Conservation (phyloP, 805 yeast species). For the Metschnikowia similis region DNA sequence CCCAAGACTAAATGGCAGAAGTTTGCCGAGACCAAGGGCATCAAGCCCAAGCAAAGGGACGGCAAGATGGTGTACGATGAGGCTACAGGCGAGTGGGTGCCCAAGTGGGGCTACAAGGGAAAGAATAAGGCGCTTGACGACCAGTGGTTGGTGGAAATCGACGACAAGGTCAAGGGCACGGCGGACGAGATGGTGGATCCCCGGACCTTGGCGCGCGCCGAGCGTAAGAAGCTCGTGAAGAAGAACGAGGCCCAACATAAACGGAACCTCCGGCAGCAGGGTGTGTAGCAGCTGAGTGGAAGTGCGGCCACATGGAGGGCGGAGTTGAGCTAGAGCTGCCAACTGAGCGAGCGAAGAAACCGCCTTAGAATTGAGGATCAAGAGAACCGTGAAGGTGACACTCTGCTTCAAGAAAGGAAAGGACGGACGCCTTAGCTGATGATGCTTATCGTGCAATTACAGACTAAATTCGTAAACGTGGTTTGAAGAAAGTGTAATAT, state of each 20-base stretch:
- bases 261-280: slow-evolving; percentile 55
- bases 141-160: slow-evolving; percentile 96
- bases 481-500: no score
- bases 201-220: slow-evolving; percentile 72
- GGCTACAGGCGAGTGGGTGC: slow-evolving; percentile 89
- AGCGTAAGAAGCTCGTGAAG: slow-evolving; percentile 79
- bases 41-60: slow-evolving; percentile 80
- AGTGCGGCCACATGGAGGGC: no score
- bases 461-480: no score
- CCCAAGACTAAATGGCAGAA: slow-evolving; percentile 94
- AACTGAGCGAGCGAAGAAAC: no score
- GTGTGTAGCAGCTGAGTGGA: neutral
- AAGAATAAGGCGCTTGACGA: slow-evolving; percentile 79
- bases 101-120: slow-evolving; percentile 98
- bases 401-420: no score
- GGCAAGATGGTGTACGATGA: slow-evolving; percentile 91
- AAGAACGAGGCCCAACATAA: slow-evolving; percentile 83
- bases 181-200: slow-evolving; percentile 75
- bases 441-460: no score
- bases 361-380: no score
- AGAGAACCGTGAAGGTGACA: no score
- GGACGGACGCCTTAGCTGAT: no score
- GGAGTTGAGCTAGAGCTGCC: no score
- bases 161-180: slow-evolving; percentile 57
- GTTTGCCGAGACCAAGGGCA: slow-evolving; percentile 95